Evolutionary conservation across 2,329 filamentous ascomycete genomes (phyloP).

Genomic region (Cercospora sojina): DNA sequence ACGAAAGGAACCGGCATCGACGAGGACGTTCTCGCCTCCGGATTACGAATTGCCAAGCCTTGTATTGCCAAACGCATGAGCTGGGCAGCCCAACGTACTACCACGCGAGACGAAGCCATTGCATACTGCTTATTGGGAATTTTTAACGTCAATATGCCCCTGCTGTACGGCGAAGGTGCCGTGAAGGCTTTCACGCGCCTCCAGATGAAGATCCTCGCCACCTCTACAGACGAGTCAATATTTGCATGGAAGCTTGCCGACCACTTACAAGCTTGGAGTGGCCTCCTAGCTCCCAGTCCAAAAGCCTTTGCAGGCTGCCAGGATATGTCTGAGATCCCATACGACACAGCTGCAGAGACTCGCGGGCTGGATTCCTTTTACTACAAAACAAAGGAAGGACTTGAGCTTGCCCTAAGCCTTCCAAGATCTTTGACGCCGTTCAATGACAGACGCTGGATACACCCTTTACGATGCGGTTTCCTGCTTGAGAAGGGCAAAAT

Average conservation of each 20-base stretch:
- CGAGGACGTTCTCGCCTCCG: background rate
- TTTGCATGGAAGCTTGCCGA: conserved; percentile 5
- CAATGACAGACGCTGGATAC: background rate
- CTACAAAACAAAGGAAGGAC: background rate
- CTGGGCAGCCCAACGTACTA: conserved; percentile 22
- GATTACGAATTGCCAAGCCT: background rate
- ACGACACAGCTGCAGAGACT: background rate
- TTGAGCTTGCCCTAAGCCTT: background rate
- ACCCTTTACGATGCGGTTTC: background rate
- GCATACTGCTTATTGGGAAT: conserved; percentile 50
- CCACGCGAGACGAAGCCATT: conserved; percentile 40
- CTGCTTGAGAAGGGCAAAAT: background rate
- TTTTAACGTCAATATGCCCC: conserved; percentile 45
- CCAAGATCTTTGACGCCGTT: background rate
- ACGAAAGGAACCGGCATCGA: conserved; percentile 13
- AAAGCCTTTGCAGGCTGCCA: background rate
- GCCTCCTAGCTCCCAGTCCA: background rate
- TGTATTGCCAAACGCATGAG: conserved; percentile 16
- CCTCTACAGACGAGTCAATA: conserved; percentile 10
- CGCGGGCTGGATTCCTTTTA: background rate
- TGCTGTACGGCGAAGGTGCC: conserved; percentile 19
- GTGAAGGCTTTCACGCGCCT: conserved; percentile 15
- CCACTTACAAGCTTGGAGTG: background rate
- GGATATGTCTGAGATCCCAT: background rate
- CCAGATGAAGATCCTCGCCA: conserved; percentile 11